Evolutionary conservation across 83 land plant species (phyloP).

Genomic region (Picea abies): DNA sequence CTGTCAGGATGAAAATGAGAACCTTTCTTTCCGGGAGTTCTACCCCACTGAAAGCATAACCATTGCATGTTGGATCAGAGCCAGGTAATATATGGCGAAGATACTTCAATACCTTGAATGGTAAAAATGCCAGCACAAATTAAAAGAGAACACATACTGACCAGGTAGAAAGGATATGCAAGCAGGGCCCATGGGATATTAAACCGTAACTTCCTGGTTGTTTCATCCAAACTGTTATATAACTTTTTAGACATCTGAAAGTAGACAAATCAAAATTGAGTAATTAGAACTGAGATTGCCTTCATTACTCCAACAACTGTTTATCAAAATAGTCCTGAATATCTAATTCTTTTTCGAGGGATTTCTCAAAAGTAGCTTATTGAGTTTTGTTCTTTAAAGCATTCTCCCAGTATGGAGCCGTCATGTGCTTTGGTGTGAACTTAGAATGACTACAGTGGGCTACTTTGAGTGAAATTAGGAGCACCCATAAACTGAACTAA

Average conservation of each 20-base stretch:
- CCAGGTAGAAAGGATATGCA: constrained; percentile 85
- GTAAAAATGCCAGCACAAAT: neutral
- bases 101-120: neutral
- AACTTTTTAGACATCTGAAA: constrained; percentile 60
- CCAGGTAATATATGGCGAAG: neutral
- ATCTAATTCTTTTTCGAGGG: neutral
- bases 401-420: neutral
- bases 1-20: constrained; percentile 87
- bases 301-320: neutral
- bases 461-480: neutral
- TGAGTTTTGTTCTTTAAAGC: neutral
- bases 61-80: neutral
- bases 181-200: constrained; percentile 62
- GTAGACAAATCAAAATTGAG: neutral
- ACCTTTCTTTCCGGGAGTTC: constrained; percentile 89
- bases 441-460: neutral
- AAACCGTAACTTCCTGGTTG: constrained; percentile 47
- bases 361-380: neutral
- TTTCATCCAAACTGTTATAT: constrained; percentile 42
- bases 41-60: constrained; percentile 35
- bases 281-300: neutral
- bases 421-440: neutral
- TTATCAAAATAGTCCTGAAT: neutral
- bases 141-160: constrained; percentile 20
- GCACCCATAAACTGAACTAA: neutral